Evolutionary conservation across 768 basidiomycete species (phyloP).

Genomic region (Leccinum pellstonianum): DNA sequence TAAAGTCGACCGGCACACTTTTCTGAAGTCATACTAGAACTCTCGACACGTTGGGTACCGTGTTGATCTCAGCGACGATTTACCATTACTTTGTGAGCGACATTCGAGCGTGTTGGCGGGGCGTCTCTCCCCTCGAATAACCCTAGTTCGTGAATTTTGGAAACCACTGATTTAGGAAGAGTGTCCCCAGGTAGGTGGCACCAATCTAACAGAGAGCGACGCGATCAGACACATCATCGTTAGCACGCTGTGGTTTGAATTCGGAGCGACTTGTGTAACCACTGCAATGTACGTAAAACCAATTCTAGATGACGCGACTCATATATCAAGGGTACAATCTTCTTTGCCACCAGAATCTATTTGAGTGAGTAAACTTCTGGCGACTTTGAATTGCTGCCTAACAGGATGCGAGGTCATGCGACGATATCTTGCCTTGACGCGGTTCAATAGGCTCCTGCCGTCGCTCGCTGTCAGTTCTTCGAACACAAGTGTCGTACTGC

Average conservation of each 20-base stretch:
- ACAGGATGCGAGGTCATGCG: constrained; percentile 1
- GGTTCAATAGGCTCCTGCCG: background rate
- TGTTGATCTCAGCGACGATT: background rate
- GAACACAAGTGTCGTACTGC: background rate
- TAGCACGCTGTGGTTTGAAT: constrained; percentile 3
- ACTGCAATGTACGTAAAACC: background rate
- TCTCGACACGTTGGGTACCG: background rate
- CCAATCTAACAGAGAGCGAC: background rate
- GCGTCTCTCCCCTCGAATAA: background rate
- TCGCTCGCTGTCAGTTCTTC: constrained; percentile 5
- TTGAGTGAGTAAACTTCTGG: constrained; percentile 2
- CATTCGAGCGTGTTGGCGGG: background rate
- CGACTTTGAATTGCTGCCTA: background rate
- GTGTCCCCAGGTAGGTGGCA: background rate
- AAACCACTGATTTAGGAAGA: background rate
- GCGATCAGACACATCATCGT: background rate
- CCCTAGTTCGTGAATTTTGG: constrained; percentile 1
- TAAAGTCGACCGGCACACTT: background rate
- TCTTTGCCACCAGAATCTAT: constrained; percentile 8
- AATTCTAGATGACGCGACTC: background rate
- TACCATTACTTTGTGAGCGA: constrained; percentile 8
- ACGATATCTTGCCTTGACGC: constrained; percentile 3
- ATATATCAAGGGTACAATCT: constrained; percentile 6
- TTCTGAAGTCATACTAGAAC: background rate
- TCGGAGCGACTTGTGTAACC: background rate